Evolutionary conservation across 2,329 filamentous ascomycete genomes (phyloP).

Genomic region (Penicillium paneum): DNA sequence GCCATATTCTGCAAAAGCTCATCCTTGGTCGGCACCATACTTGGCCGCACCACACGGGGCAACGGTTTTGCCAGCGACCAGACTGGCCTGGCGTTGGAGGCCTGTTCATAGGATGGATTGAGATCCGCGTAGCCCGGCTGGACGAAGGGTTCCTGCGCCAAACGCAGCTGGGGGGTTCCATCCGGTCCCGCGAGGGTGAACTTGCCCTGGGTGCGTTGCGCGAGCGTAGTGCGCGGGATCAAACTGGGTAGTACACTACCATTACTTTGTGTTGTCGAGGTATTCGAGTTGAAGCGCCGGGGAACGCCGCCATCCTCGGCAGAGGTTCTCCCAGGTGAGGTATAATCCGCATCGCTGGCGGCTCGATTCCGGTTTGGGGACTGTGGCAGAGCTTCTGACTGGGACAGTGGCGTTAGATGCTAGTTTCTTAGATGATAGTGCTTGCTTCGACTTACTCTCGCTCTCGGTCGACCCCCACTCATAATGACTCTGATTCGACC

Average conservation of each 20-base stretch:
- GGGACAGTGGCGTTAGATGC: background rate
- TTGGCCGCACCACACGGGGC: constrained; percentile 52
- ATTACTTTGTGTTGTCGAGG: constrained; percentile 17
- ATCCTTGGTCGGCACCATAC: constrained; percentile 50
- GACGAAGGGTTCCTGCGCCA: constrained; percentile 47
- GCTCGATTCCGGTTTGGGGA: constrained; percentile 1
- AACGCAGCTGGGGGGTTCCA: constrained; percentile 28
- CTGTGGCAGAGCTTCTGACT: constrained; percentile 12
- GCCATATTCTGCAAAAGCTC: constrained; percentile 34
- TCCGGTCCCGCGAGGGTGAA: constrained; percentile 36
- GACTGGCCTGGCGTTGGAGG: constrained; percentile 49
- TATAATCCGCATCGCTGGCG: constrained; percentile 8
- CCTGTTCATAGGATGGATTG: constrained; percentile 55
- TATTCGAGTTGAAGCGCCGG: constrained; percentile 22
- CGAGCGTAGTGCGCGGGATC: constrained; percentile 26
- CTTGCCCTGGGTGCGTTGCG: constrained; percentile 26
- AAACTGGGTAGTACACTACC: constrained; percentile 24
- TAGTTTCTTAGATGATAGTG: background rate
- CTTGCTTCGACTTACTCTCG: constrained; percentile 11
- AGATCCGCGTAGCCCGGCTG: constrained; percentile 53
- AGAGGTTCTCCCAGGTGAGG: constrained; percentile 14
- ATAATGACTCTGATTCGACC: background rate
- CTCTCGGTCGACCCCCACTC: constrained; percentile 6
- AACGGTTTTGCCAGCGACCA: constrained; percentile 55
- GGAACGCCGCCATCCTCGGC: constrained; percentile 10